Conservation (phyloP, 306 rosid genomes). For the Rosa chinensis region DNA sequence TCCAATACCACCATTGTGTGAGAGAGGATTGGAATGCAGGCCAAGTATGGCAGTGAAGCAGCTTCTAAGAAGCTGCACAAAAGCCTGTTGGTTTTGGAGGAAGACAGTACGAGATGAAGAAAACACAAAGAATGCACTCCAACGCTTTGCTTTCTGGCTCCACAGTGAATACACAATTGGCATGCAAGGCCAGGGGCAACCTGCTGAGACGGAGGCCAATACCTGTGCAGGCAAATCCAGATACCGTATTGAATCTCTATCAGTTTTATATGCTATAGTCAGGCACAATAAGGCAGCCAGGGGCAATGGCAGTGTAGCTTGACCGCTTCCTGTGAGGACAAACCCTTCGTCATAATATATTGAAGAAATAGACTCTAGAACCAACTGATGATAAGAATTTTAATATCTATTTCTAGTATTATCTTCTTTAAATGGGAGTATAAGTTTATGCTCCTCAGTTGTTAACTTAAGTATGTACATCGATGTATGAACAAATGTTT, state of each 20-base stretch:
- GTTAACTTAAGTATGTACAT: not conserved
- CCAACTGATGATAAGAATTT: not conserved
- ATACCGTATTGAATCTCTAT: constrained; percentile 66
- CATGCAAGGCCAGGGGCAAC: constrained; percentile 99
- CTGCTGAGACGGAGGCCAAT: constrained; percentile 81
- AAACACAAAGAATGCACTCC: constrained; percentile 82
- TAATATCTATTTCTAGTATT: not conserved
- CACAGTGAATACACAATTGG: constrained; percentile 95
- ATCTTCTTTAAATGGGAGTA: not conserved
- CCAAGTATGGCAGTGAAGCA: constrained; percentile 90
- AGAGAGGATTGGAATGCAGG: constrained; percentile 53
- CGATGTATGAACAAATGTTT: not conserved
- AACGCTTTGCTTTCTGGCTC: constrained; percentile 93
- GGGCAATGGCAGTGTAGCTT: constrained; percentile 89
- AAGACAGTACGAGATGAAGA: constrained; percentile 87
- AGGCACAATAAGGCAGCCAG: constrained; percentile 94
- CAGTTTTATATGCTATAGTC: constrained; percentile 86
- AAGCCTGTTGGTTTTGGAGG: constrained; percentile 74
- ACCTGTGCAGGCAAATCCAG: constrained; percentile 80
- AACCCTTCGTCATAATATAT: constrained; percentile 4
- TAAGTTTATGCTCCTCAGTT: not conserved
- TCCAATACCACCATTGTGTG: constrained; percentile 75
- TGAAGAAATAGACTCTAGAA: no score
- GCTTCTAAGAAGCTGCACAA: constrained; percentile 79
- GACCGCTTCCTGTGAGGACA: constrained; percentile 57